Base-by-base conservation (phyloP, 306 rosid species). In the Quercus wislizeni region DNA sequence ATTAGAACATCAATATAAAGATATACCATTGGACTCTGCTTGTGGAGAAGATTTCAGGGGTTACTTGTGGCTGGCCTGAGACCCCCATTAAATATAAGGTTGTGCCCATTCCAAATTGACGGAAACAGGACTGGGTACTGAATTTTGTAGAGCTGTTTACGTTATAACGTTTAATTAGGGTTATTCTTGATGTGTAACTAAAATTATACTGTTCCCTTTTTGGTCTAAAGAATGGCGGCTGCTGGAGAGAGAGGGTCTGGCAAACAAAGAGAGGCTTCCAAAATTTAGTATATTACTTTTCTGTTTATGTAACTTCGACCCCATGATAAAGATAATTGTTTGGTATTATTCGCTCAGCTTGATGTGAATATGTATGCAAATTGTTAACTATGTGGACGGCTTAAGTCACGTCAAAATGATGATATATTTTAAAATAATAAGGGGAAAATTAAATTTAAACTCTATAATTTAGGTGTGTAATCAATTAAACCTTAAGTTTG, bases 81-180 rank as follows among this genome's bases (percentile, higher is more conserved):
- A 43, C 71, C 77, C 46, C 46, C 76, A 6, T 80, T 74, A 75
- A 35, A 68, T 74, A 61, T 72, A 85, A 85, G 81, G 71, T 73
- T n/a, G 72, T 81, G 84, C 86, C 87, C 90, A 73, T 68, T 71
- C 86, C 88, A 77, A 86, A 56, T 80, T 80, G 71, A 71, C 73
- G 76, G 80, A 55, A 83, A 73, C 20, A 69, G 61, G 84, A 77
- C 61, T 74, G 89, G 93, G 92, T 82, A 71, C 83, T 79, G 87
- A 90, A 90, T 92, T 94, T 94, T 90, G 92, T 90, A 84, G 94
- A 63, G 76, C 71, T 61, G 68, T 55, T 76, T 67, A 12, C 73
- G 69, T 57, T 33, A 35, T 76, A 38, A 72, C 65, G 67, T 84
- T 84, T 31, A 67, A 55, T 63, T 75, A 74, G 85, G 72, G 56